Conservation (phyloP, 352 stramenopile species). For the Globisporangium perplexum region DNA sequence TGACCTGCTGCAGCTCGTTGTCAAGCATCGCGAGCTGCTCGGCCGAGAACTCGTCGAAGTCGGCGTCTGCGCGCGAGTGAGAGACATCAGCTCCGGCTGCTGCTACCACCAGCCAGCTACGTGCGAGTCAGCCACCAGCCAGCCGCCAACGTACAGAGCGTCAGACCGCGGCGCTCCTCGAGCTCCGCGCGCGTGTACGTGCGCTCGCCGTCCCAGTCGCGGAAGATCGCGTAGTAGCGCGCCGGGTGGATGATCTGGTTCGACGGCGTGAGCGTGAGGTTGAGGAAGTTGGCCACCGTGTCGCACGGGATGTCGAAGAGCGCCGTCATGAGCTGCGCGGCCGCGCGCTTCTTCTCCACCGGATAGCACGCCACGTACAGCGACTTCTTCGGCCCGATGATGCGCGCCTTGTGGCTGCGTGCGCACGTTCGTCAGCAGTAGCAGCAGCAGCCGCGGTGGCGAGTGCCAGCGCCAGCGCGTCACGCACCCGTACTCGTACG, state of each 20-base stretch:
- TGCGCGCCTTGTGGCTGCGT: constrained; percentile 77
- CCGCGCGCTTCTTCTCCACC: constrained; percentile 75
- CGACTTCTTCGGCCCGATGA: constrained; percentile 89
- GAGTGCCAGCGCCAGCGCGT: background rate
- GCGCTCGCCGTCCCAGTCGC: constrained; percentile 88
- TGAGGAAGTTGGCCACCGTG: constrained; percentile 91
- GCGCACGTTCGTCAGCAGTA: background rate
- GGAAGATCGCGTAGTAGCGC: constrained; percentile 91
- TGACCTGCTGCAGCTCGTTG: constrained; percentile 92
- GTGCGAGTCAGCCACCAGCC: too few relatives aligned
- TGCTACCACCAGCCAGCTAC: too few relatives aligned
- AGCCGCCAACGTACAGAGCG: constrained; percentile 55
- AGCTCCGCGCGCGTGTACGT: constrained; percentile 84
- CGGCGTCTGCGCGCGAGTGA: constrained; percentile 48
- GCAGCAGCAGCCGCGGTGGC: background rate
- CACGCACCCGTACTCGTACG: constrained; percentile 73
- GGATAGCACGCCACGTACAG: constrained; percentile 90
- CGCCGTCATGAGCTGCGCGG: constrained; percentile 74
- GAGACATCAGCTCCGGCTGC: too few relatives aligned
- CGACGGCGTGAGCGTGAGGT: constrained; percentile 90
- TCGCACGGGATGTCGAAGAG: constrained; percentile 91
- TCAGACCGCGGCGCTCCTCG: constrained; percentile 82
- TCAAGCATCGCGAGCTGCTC: constrained; percentile 90
- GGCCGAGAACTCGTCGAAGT: constrained; percentile 91
- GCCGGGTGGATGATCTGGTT: constrained; percentile 94